Evolutionary conservation across 129 eudicot species (phyloP).

Genomic region (Kitagawia praeruptora): DNA sequence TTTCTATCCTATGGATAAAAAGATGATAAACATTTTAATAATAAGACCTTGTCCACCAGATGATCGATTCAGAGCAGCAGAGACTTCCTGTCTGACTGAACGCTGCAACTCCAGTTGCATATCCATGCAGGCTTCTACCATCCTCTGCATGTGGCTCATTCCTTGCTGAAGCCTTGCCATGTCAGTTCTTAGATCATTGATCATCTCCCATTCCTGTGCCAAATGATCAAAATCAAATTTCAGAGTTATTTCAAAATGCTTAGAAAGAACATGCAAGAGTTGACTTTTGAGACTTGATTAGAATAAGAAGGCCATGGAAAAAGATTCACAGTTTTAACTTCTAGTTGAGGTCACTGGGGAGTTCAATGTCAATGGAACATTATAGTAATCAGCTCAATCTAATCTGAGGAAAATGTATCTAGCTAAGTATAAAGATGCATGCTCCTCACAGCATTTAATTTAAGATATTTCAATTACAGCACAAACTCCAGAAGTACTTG

Average conservation of each 20-base stretch:
- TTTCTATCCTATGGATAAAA: background rate
- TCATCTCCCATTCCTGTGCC: slow-evolving; percentile 92
- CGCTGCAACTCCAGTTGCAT: slow-evolving; percentile 99
- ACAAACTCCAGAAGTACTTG: background rate
- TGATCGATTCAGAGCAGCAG: slow-evolving; percentile 96
- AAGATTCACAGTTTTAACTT: background rate
- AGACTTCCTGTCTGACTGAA: slow-evolving; percentile 94
- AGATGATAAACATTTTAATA: background rate
- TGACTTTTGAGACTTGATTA: background rate
- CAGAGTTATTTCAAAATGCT: background rate
- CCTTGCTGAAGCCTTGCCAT: slow-evolving; percentile 97
- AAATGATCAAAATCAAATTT: background rate
- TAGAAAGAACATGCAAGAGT: background rate
- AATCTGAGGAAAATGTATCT: background rate
- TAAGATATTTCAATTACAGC: background rate
- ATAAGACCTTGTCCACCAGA: slow-evolving; percentile 55
- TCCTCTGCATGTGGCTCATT: slow-evolving; percentile 98
- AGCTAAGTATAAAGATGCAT: background rate
- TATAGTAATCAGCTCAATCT: background rate
- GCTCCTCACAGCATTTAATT: background rate
- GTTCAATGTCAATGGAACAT: background rate
- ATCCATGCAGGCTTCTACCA: slow-evolving; percentile 99
- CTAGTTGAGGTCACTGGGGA: background rate
- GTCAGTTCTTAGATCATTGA: slow-evolving; percentile 85
- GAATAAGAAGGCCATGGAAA: background rate